Base-by-base conservation (phyloP, 129 eudicot species). In the Flaveria sonorensis region DNA sequence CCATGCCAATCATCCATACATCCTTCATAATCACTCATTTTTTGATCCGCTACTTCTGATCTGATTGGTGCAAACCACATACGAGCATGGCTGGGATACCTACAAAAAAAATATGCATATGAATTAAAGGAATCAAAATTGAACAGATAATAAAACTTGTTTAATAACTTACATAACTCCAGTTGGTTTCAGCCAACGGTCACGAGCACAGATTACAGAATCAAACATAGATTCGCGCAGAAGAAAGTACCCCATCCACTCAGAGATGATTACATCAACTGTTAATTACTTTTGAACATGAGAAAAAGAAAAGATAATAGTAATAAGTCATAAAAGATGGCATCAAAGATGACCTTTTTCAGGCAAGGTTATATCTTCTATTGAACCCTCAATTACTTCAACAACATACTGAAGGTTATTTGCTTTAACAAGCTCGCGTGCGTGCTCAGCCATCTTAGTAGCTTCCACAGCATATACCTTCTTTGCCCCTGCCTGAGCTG, bases 241-340 rank as follows among this genome's bases (percentile, higher is more conserved):
- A 81, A 95, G 99, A 84, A 95, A 95, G 79, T 95, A 91, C 36
- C 99, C 97, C 99, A 95, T 95, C 99, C 99, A 95, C 76, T 95
- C 99, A 0, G 99, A 95, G 74, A 95, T 95, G 66, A 95, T 92
- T 36, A 95, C 92, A 88, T 95, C 99, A 83, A 95, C 99, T 95
- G 92, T 73, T 28, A 61, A 72, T 55, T 15, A 30, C 26, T 48
- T 79, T 36, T 18, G 6, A 32, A 30, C 24, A 20, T 32, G 52
- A 57, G 13, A 3, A 57, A 36, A 77, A 71, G 26, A 47, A 24
- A 32, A 30, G 40, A 26, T 10, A 26, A 63, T 21, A 10, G 16
- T 28, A 14, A 47, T 3, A 30, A 21, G 24, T 43, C 6, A 10
- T 11, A 11, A 10, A 48, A 28, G n/a, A 11, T 55, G 61, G 61